These are phyloP conservation scores for Solanum phureja DNA, from an alignment of 257 asterid species.

Conservation along the genomic window DNA sequence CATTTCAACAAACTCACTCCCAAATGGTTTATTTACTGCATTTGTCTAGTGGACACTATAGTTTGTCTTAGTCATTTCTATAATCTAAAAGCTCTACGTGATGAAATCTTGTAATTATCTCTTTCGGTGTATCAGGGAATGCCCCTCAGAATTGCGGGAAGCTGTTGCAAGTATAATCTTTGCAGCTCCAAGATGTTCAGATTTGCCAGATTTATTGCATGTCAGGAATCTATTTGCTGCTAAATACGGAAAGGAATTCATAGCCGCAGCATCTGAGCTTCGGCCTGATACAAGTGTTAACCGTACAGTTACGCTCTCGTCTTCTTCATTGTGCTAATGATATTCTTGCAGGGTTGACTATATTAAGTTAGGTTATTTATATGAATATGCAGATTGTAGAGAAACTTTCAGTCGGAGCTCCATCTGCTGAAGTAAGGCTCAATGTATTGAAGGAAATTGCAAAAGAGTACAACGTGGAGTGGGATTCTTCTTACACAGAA, in stretches of 20 bases:
- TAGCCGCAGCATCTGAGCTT: constrained; percentile 88
- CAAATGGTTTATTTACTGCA: not conserved
- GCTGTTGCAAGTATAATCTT: constrained; percentile 93
- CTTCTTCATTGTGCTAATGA: not conserved
- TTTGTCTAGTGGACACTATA: not conserved
- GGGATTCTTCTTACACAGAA: constrained; percentile 80
- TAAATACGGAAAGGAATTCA: constrained; percentile 89
- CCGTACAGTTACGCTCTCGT: constrained; percentile 58
- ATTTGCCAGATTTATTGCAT: constrained; percentile 76
- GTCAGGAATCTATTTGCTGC: constrained; percentile 68
- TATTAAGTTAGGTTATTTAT: not conserved
- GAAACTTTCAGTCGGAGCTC: constrained; percentile 69
- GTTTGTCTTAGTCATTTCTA: not conserved
- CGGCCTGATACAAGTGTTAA: constrained; percentile 92
- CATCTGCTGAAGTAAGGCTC: constrained; percentile 61
- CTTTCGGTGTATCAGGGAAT: constrained; percentile 49
- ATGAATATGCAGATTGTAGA: constrained; percentile 60
- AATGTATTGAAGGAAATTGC: constrained; percentile 65
- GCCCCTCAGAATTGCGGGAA: constrained; percentile 75
- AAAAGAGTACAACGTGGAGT: constrained; percentile 40
- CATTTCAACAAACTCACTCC: not conserved
- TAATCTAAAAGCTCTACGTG: not conserved
- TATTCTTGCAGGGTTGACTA: not conserved
- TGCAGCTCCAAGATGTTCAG: constrained; percentile 94
- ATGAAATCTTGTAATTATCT: not conserved